These are phyloP conservation scores for Marasmius sp. DNA, from an alignment of 1,284 basidiomycete genomes.

Conservation along the genomic window DNA sequence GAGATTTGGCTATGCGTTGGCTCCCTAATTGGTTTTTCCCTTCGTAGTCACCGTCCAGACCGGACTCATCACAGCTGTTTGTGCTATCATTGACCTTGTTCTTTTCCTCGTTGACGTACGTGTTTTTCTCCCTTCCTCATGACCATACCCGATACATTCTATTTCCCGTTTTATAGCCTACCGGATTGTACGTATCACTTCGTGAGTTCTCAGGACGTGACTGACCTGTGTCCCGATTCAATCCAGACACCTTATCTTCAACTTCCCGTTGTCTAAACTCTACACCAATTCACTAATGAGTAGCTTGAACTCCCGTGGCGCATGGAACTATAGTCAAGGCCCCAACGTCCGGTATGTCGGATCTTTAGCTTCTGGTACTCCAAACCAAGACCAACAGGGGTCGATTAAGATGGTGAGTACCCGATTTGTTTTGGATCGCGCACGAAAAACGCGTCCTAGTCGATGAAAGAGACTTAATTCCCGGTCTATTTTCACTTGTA, in stretches of 20 bases:
- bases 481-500: not conserved
- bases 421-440: not conserved
- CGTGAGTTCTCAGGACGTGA: not conserved
- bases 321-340: conserved; percentile 25
- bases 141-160: not conserved
- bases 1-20: not conserved
- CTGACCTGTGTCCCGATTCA: not conserved
- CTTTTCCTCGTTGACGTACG: conserved; percentile 33
- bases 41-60: conserved; percentile 38
- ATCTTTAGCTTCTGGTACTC: not conserved
- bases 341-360: not conserved
- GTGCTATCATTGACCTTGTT: conserved; percentile 32
- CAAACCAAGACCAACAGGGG: not conserved
- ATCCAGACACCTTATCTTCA: conserved; percentile 39
- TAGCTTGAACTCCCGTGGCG: conserved; percentile 36
- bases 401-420: not conserved
- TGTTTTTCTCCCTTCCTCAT: not conserved
- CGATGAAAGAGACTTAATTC: not conserved
- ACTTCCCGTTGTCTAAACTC: conserved; percentile 40
- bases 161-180: conserved; percentile 19
- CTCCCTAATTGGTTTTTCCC: conserved; percentile 4
- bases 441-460: too few species aligned
- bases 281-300: conserved; percentile 45
- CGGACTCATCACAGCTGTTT: conserved; percentile 32
- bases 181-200: conserved; percentile 25